Conservation (phyloP, 257 asterid species). For the Nicotiana knightiana region DNA sequence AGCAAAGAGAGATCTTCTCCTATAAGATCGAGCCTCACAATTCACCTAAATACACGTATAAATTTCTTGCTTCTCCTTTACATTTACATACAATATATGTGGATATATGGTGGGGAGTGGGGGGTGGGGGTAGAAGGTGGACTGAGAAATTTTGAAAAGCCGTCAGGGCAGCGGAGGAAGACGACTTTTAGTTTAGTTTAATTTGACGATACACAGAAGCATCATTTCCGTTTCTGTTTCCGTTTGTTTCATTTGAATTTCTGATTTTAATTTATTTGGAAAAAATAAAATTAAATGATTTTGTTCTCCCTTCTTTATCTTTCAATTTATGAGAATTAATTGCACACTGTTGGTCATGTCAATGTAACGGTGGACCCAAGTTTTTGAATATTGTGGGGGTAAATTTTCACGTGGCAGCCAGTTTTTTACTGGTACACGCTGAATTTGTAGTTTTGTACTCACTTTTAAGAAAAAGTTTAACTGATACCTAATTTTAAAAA, state of each 20-base stretch:
- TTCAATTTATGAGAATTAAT: neutral
- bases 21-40: slow-evolving; percentile 13
- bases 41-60: neutral
- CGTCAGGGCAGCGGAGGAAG: slow-evolving; percentile 57
- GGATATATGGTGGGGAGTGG: slow-evolving; percentile 22
- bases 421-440: too few species aligned
- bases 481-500: too few species aligned
- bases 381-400: neutral
- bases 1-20: slow-evolving; percentile 27
- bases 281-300: too few species aligned
- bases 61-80: neutral
- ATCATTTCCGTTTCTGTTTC: neutral
- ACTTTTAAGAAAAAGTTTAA: too few species aligned
- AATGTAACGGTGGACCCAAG: neutral
- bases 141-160: slow-evolving; percentile 40
- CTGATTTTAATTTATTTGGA: neutral
- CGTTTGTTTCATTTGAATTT: neutral
- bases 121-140: slow-evolving; percentile 54
- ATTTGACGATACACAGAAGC: neutral
- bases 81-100: neutral
- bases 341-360: slow-evolving; percentile 4
- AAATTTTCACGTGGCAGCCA: too few species aligned
- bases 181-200: slow-evolving; percentile 42
- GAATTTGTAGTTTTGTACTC: too few species aligned
- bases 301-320: neutral